These are phyloP conservation scores for Blastomyces percursus DNA, from an alignment of 2,329 filamentous ascomycete species.

Conservation along the genomic window DNA sequence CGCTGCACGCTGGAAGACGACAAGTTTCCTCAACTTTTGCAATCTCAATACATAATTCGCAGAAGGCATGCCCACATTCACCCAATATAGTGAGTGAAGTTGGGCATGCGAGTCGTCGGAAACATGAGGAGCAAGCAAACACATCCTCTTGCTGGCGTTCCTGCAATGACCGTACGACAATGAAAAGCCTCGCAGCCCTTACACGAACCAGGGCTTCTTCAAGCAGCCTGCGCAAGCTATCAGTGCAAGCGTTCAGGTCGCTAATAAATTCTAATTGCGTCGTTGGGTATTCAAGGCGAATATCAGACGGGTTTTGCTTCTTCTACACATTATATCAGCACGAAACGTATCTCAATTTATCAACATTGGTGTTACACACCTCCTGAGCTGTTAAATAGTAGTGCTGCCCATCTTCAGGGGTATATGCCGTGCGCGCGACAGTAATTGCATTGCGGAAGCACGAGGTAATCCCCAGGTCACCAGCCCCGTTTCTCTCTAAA, in stretches of 20 bases:
- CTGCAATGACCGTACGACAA: slow-evolving; percentile 23
- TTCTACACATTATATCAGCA: slow-evolving; percentile 4
- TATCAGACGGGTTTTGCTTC: not conserved
- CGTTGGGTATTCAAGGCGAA: slow-evolving; percentile 9
- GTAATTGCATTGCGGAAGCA: slow-evolving; percentile 17
- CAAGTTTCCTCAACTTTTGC: slow-evolving; percentile 27
- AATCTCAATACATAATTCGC: slow-evolving; percentile 29
- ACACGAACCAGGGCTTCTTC: slow-evolving; percentile 25
- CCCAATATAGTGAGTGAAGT: slow-evolving; percentile 33
- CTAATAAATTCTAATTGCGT: slow-evolving; percentile 12
- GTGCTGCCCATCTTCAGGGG: slow-evolving; percentile 21
- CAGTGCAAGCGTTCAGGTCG: slow-evolving; percentile 18
- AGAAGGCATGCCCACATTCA: slow-evolving; percentile 44
- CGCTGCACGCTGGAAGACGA: slow-evolving; percentile 31
- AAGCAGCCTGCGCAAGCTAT: slow-evolving; percentile 18
- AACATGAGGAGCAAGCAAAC: slow-evolving; percentile 27
- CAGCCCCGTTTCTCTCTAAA: slow-evolving; percentile 21
- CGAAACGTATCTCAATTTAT: not conserved
- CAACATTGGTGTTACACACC: not conserved
- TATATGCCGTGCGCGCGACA: slow-evolving; percentile 13
- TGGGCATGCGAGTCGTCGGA: slow-evolving; percentile 17
- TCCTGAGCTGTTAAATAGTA: slow-evolving; percentile 19
- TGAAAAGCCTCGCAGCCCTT: slow-evolving; percentile 26
- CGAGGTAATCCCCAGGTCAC: slow-evolving; percentile 20
- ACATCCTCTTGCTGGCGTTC: slow-evolving; percentile 6